A percentile compares a stretch with the other conserved stretches of the same genome.
Evolutionary conservation across 2,329 filamentous ascomycete genomes (phyloP).

Genomic region (Neonectria neomacrospora): DNA sequence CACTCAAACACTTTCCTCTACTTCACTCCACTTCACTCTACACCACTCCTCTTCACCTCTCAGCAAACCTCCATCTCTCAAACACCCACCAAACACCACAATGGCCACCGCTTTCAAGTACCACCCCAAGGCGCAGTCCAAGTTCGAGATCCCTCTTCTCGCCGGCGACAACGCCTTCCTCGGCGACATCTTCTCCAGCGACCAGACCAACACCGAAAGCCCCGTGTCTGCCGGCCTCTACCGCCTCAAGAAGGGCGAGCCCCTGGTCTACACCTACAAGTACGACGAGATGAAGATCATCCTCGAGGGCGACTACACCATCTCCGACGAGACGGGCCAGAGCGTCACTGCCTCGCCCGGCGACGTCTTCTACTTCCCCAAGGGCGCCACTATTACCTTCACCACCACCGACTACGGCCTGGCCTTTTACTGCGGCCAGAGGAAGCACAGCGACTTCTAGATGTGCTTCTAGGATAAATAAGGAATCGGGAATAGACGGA

Average conservation of each 20-base stretch:
- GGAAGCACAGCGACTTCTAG: slow-evolving; percentile 49
- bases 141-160: slow-evolving; percentile 72
- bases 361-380: slow-evolving; percentile 76
- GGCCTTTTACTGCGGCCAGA: slow-evolving; percentile 65
- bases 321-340: slow-evolving; percentile 70
- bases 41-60: not conserved
- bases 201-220: slow-evolving; percentile 64
- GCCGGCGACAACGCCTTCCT: slow-evolving; percentile 76
- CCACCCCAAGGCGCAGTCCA: slow-evolving; percentile 66
- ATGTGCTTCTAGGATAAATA: not conserved
- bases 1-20: not conserved
- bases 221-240: slow-evolving; percentile 74
- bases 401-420: slow-evolving; percentile 69
- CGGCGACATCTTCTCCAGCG: slow-evolving; percentile 69
- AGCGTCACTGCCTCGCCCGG: slow-evolving; percentile 69
- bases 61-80: not conserved
- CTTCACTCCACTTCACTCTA: not conserved
- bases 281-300: slow-evolving; percentile 83
- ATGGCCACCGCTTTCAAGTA: slow-evolving; percentile 59
- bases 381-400: slow-evolving; percentile 74
- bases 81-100: slow-evolving; percentile 20
- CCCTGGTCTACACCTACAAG: slow-evolving; percentile 74
- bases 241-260: slow-evolving; percentile 73
- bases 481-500: slow-evolving; percentile 26
- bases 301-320: slow-evolving; percentile 73